phyloP scores from a whole-genome alignment of 202 grass and related monocot genomes.

The Setaria viridis region DNA sequence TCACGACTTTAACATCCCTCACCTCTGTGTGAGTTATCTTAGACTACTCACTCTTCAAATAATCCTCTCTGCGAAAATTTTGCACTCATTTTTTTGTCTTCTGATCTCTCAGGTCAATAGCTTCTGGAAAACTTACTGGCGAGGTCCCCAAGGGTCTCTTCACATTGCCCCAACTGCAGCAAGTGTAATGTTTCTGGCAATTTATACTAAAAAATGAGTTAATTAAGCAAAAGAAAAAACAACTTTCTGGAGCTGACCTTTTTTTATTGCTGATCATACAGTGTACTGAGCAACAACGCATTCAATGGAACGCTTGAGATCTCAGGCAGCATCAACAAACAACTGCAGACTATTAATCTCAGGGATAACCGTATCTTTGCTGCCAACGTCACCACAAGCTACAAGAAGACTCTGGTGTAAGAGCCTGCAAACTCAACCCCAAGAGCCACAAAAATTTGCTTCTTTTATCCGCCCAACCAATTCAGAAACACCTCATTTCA shows the following conservation, averaged over 20 bases:
- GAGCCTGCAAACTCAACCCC: conserved; percentile 16
- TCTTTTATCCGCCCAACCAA: background rate
- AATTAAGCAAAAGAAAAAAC: background rate
- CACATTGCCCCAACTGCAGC: conserved; percentile 61
- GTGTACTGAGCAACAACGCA: conserved; percentile 62
- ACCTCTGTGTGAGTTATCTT: conserved; percentile 70
- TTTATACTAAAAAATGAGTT: background rate
- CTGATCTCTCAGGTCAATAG: conserved; percentile 56
- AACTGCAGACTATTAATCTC: conserved; percentile 61
- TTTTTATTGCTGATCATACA: conserved; percentile 41
- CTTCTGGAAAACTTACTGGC: conserved; percentile 56
- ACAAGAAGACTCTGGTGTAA: conserved; percentile 71
- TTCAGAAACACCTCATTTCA: background rate
- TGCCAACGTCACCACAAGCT: conserved; percentile 36
- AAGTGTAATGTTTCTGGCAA: conserved; percentile 71
- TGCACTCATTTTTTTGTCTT: conserved; percentile 21
- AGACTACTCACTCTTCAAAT: background rate
- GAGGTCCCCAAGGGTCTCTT: conserved; percentile 61
- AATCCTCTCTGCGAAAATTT: background rate
- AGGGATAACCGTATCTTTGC: conserved; percentile 41
- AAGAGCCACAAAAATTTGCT: background rate
- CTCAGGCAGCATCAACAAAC: conserved; percentile 46
- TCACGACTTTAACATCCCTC: conserved; percentile 65
- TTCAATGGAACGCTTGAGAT: conserved; percentile 61
- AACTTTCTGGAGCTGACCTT: background rate